Base-by-base conservation (phyloP, 202 grass and related monocot genomes). In the Digitaria exilis region DNA sequence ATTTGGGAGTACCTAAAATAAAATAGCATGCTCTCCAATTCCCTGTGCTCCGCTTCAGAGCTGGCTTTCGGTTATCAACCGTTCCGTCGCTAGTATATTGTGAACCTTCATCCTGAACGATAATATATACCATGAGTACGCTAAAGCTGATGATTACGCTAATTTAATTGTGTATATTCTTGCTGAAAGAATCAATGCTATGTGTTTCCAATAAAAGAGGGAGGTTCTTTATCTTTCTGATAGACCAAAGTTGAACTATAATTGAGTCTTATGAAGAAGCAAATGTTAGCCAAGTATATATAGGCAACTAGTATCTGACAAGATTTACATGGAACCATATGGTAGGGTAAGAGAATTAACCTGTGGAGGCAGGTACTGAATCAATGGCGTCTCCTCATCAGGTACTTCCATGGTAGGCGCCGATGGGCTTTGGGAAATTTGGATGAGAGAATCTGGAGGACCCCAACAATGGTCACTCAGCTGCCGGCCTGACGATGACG, bases 11-110 rank as follows among this genome's bases (percentile, higher is more conserved):
- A 89, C 83, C 83, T 77, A 89, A 68, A 77, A 89, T 89, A 14
- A 85, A 78, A 17, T 66, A 85, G 73, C 87, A 89, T 34, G 87
- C 87, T 54, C 32, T 89, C 87, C 83, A 85, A 34, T 85, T 85
- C 39, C 87, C 87, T 19, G 87, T 81, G 15, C 43, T 56, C 44
- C 76, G 61, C 60, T 82, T 89, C 42, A 72, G 50, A 56, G 84
- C 44, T 0, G 82, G 78, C 22, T 78, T 59, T 5, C 79, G 73
- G 75, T 82, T 32, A 64, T 85, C 87, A 15, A 89, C 71, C 41
- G 82, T 85, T 56, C 87, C 77, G 54, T 89, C 87, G 42, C 64
- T 79, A 49, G 71, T 82, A 15, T 48, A 80, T 13, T 35, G 2
- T 50, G 83, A 52, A 58, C 51, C 63, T 28, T 55, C 72, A 41